Evolutionary conservation across 2,329 filamentous ascomycete genomes (phyloP).

Genomic region (Helminthosporium solani): DNA sequence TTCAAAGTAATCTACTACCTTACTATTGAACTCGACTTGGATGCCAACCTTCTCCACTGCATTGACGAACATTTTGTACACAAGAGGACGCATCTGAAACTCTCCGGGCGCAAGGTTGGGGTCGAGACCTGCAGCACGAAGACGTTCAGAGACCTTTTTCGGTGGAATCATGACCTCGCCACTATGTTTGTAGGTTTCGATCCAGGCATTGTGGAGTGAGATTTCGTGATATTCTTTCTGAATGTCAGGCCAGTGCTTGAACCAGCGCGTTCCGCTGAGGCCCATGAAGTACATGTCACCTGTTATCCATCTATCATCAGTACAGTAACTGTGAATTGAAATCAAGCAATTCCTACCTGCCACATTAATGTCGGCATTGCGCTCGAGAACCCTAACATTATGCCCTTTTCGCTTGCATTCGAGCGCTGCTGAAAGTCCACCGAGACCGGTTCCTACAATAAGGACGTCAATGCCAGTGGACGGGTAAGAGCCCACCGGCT

Average conservation of each 20-base stretch:
- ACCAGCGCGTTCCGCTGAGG: conserved; percentile 56
- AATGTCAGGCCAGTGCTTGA: conserved; percentile 58
- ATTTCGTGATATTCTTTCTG: conserved; percentile 53
- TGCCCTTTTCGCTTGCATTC: conserved; percentile 45
- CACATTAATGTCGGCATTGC: conserved; percentile 53
- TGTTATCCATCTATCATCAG: conserved; percentile 30
- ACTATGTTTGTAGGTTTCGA: conserved; percentile 57
- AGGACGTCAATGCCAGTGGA: conserved; percentile 44
- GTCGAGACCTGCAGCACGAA: conserved; percentile 48
- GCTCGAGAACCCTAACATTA: conserved; percentile 44
- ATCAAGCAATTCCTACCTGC: conserved; percentile 44
- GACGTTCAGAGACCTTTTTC: conserved; percentile 52
- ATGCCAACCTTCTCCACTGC: conserved; percentile 50
- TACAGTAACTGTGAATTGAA: background rate
- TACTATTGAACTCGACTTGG: conserved; percentile 45
- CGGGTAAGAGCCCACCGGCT: conserved; percentile 55
- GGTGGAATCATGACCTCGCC: conserved; percentile 53
- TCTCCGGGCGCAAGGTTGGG: conserved; percentile 54
- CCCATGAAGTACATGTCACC: conserved; percentile 64
- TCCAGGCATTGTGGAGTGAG: conserved; percentile 56
- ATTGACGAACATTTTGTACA: conserved; percentile 57
- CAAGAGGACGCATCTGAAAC: conserved; percentile 58
- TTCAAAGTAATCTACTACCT: conserved; percentile 49
- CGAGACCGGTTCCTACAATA: conserved; percentile 43
- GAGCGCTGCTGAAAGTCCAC: conserved; percentile 41